A percentile compares a stretch with the other conserved stretches of the same genome.
These are phyloP conservation scores for Phalaenopsis aphrodite DNA, from an alignment of 106 monocot species.

Conservation along the genomic window DNA sequence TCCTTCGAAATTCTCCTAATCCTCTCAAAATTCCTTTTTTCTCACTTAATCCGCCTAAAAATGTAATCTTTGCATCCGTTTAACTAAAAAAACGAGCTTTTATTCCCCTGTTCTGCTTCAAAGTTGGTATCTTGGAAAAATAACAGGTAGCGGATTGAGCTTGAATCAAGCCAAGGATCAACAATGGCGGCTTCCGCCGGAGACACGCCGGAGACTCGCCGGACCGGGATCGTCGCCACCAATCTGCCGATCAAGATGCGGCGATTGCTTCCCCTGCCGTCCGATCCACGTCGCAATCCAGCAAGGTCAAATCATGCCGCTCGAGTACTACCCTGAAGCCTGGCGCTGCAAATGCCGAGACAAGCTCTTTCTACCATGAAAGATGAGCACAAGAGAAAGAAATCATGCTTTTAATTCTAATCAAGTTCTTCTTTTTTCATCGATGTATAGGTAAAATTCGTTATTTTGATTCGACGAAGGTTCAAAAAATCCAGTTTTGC, in stretches of 20 bases:
- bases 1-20: not conserved
- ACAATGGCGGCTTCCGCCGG: not conserved
- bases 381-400: not conserved
- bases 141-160: not conserved
- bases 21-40: not conserved
- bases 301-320: conserved; percentile 23
- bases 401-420: not conserved
- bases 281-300: conserved; percentile 56
- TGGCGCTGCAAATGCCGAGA: conserved; percentile 65
- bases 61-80: not conserved
- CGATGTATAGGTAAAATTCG: not conserved
- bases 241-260: conserved; percentile 44
- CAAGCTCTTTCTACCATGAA: conserved; percentile 52
- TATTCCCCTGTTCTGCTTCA: not conserved
- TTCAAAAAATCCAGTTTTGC: too few species aligned
- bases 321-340: conserved; percentile 72
- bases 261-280: conserved; percentile 38
- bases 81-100: not conserved
- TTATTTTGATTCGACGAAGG: too few species aligned
- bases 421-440: not conserved
- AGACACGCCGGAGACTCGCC: conserved; percentile 14
- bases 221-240: conserved; percentile 68
- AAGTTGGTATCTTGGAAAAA: not conserved
- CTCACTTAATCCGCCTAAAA: not conserved
- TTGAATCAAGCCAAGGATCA: too few species aligned